These are phyloP conservation scores for Ogataea pini DNA, from an alignment of 805 yeast species.

Conservation along the genomic window DNA sequence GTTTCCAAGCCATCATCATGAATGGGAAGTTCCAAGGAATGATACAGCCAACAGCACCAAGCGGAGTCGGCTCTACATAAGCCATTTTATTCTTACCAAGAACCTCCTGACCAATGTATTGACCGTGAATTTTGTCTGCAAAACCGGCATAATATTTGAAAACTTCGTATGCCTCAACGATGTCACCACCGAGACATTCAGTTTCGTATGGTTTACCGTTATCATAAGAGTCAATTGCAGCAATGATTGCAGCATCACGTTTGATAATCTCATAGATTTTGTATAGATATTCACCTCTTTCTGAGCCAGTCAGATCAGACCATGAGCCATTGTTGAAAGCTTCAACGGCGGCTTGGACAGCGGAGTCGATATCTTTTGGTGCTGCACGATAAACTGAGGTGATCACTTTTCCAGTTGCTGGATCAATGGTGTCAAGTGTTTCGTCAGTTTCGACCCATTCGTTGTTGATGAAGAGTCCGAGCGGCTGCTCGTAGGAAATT, in stretches of 20 bases:
- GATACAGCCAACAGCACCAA: conserved; percentile 80
- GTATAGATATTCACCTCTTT: conserved; percentile 52
- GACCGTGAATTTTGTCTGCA: conserved; percentile 76
- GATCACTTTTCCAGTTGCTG: conserved; percentile 57
- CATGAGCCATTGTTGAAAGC: conserved; percentile 54
- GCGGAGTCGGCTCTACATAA: conserved; percentile 54
- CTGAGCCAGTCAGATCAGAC: conserved; percentile 49
- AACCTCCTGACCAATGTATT: conserved; percentile 43
- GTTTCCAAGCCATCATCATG: conserved; percentile 76
- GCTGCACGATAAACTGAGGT: conserved; percentile 58
- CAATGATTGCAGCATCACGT: conserved; percentile 49
- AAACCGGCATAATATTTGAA: conserved; percentile 74
- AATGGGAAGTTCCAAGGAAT: conserved; percentile 86
- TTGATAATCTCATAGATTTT: conserved; percentile 54
- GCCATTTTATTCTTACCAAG: conserved; percentile 47
- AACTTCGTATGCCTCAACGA: conserved; percentile 37
- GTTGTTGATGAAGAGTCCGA: conserved; percentile 62
- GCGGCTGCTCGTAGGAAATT: conserved; percentile 35
- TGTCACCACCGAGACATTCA: conserved; percentile 44
- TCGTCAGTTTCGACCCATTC: conserved; percentile 42
- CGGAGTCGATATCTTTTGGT: conserved; percentile 61
- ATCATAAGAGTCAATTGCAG: conserved; percentile 57
- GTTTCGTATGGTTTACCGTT: conserved; percentile 55
- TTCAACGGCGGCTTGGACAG: conserved; percentile 63
- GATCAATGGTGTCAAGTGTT: conserved; percentile 30